These are phyloP conservation scores for Solanum etuberosum DNA, from an alignment of 257 asterid genomes.

Conservation along the genomic window DNA sequence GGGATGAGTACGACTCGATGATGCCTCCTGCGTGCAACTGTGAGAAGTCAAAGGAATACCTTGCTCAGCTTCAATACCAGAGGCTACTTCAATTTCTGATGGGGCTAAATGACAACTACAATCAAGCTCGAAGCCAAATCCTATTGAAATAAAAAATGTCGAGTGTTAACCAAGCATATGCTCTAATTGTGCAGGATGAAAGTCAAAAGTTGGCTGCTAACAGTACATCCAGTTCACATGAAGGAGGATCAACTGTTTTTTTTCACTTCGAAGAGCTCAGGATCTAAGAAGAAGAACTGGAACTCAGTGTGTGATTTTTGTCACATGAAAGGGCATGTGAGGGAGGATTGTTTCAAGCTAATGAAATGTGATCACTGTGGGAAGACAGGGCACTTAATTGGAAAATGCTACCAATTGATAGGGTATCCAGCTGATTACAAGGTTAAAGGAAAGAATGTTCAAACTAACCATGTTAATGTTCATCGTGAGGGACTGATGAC, in stretches of 20 bases:
- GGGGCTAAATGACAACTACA: not conserved
- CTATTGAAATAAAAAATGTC: not conserved
- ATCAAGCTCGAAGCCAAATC: not conserved
- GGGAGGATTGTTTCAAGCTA: not conserved
- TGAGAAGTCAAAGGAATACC: not conserved
- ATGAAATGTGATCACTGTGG: not conserved
- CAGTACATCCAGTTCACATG: rapidly evolving
- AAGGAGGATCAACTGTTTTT: not conserved
- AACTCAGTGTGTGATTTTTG: no score
- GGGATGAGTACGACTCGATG: not conserved
- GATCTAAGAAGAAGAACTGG: no score
- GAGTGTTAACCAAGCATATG: not conserved
- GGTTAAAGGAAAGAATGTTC: rapidly evolving
- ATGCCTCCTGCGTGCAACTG: not conserved
- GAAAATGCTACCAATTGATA: not conserved
- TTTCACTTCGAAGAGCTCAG: no score
- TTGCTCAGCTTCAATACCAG: not conserved
- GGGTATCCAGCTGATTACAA: not conserved
- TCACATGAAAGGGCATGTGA: not conserved
- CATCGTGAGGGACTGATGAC: rapidly evolving
- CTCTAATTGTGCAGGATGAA: not conserved
- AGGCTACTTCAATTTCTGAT: no score
- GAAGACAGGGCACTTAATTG: not conserved
- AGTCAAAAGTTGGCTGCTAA: not conserved
- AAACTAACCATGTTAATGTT: not conserved